These are phyloP conservation scores for Aspergillus costaricaensis DNA, from an alignment of 2,329 filamentous ascomycete species.

Conservation along the genomic window DNA sequence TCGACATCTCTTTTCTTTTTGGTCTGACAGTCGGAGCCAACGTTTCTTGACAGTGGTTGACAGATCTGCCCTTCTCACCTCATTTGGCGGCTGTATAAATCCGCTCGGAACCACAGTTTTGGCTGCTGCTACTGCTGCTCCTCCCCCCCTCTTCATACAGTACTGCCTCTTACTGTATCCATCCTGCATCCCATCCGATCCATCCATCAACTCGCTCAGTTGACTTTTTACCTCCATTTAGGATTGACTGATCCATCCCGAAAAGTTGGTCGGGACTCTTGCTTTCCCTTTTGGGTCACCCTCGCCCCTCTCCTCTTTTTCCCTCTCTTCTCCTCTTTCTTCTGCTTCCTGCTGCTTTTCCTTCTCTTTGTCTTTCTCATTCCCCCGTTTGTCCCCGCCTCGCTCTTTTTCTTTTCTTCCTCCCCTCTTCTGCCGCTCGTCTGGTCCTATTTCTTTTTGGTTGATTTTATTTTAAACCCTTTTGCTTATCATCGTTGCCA, in stretches of 20 bases:
- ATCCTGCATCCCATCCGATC: no score
- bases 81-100: neutral
- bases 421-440: slow-evolving; percentile 19
- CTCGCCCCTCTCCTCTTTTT: slow-evolving; percentile 24
- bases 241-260: slow-evolving; percentile 1
- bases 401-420: slow-evolving; percentile 17
- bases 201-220: neutral
- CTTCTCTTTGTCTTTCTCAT: slow-evolving; percentile 21
- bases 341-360: slow-evolving; percentile 22
- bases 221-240: no score
- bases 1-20: neutral
- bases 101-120: neutral
- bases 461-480: no score
- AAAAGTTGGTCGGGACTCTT: slow-evolving; percentile 11
- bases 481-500: slow-evolving; percentile 21
- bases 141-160: neutral
- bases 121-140: neutral
- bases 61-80: neutral
- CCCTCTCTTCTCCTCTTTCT: slow-evolving; percentile 17
- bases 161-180: neutral
- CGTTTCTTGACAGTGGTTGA: no score
- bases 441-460: slow-evolving; percentile 7
- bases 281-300: slow-evolving; percentile 23
- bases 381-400: slow-evolving; percentile 16
- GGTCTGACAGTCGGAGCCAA: neutral